These are phyloP conservation scores for Mycena filopes DNA, from an alignment of 768 basidiomycete species.

Conservation along the genomic window DNA sequence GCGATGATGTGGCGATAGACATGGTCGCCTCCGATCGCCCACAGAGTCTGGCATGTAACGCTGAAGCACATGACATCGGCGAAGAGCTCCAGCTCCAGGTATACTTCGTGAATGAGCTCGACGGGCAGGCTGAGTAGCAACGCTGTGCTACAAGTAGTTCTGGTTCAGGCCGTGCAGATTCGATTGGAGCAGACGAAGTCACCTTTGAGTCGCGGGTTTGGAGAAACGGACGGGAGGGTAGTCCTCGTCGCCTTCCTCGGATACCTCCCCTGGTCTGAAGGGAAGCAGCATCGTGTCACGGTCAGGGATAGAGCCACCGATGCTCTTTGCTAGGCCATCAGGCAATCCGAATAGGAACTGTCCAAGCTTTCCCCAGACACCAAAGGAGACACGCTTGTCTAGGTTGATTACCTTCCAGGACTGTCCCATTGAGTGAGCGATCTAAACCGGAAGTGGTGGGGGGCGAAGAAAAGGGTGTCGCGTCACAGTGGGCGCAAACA, in stretches of 20 bases:
- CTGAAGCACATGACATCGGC: background rate
- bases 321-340: background rate
- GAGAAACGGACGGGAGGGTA: background rate
- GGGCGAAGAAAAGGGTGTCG: no score
- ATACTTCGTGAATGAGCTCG: constrained; percentile 10
- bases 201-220: background rate
- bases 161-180: no score
- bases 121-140: background rate
- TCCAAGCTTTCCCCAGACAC: constrained; percentile 20
- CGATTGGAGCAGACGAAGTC: no score
- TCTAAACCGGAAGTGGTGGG: no score
- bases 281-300: constrained; percentile 1
- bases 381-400: constrained; percentile 15
- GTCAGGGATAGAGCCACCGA: constrained; percentile 6
- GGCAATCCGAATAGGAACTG: constrained; percentile 1
- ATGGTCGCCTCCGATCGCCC: background rate
- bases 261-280: background rate
- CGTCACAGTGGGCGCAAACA: no score
- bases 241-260: no score
- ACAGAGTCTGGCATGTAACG: constrained; percentile 14
- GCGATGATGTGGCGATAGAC: background rate
- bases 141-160: no score
- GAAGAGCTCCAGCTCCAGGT: background rate
- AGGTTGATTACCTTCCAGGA: constrained; percentile 23
- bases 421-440: constrained; percentile 14